phyloP scores from a whole-genome alignment of 352 stramenopile genomes.

The Phytophthora syringae region DNA sequence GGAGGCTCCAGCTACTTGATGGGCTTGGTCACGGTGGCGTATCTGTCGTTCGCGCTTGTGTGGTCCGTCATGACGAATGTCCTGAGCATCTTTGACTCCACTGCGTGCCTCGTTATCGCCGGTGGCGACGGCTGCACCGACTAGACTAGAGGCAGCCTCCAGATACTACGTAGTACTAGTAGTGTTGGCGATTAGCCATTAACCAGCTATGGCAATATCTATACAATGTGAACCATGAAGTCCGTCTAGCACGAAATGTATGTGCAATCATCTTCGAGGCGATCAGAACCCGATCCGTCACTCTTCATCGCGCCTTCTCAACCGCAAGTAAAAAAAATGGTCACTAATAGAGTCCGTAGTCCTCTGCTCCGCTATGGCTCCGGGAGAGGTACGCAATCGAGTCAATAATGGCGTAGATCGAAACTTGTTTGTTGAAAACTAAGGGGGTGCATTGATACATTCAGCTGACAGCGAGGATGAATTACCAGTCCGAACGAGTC shows the following conservation, averaged over 20 bases:
- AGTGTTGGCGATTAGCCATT: neutral
- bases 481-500: constrained; percentile 16
- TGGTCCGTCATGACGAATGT: constrained; percentile 68
- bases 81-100: constrained; percentile 64
- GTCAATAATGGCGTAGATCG: neutral
- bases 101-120: constrained; percentile 58
- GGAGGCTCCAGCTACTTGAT: constrained; percentile 63
- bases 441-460: neutral
- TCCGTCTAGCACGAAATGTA: too few relatives aligned
- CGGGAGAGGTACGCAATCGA: constrained; percentile 31
- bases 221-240: neutral
- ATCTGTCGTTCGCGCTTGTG: constrained; percentile 52
- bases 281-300: too few relatives aligned
- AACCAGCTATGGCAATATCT: constrained; percentile 3
- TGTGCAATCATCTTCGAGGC: too few relatives aligned
- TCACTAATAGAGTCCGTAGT: constrained; percentile 49
- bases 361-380: constrained; percentile 72
- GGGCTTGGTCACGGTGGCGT: constrained; percentile 47
- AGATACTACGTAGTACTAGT: neutral
- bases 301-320: constrained; percentile 20
- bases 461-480: constrained; percentile 18
- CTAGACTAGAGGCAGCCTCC: too few relatives aligned
- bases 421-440: neutral
- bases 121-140: constrained; percentile 60
- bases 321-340: constrained; percentile 17